Evolutionary conservation across 1,139 yeast genomes (phyloP).

Genomic region (Candida sanyaensis): DNA sequence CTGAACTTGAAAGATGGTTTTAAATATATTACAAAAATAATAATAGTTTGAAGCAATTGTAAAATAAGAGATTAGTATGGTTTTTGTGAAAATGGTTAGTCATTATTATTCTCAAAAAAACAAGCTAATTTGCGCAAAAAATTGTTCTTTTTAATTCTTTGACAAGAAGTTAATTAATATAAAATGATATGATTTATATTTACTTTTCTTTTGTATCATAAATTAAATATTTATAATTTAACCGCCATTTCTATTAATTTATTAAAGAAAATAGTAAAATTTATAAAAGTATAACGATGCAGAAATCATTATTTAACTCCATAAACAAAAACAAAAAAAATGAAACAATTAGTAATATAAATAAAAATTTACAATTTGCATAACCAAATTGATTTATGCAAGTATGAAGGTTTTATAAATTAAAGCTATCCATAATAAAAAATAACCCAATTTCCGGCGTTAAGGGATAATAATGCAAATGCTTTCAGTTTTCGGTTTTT

Average conservation of each 20-base stretch:
- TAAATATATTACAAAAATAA: not conserved
- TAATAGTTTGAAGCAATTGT: not conserved
- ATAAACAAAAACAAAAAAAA: too few relatives aligned
- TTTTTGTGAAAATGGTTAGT: not conserved
- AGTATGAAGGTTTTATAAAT: not conserved
- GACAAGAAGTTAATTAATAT: not conserved
- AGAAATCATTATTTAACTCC: not conserved
- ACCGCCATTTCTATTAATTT: not conserved
- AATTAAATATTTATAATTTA: not conserved
- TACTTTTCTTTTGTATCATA: too few relatives aligned
- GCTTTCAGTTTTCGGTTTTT: not conserved
- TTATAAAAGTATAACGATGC: not conserved
- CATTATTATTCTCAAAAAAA: not conserved
- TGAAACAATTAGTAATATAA: not conserved
- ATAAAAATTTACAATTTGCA: too few relatives aligned
- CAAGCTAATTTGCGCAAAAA: not conserved
- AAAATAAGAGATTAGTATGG: not conserved
- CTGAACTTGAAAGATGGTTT: constrained; percentile 1
- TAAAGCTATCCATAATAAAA: not conserved
- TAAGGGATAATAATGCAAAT: not conserved
- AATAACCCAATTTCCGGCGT: not conserved
- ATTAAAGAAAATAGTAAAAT: not conserved
- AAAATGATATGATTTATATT: not conserved
- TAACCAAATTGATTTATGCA: not conserved
- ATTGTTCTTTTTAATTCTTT: not conserved